These are phyloP conservation scores for Steccherinum ochraceum DNA, from an alignment of 768 basidiomycete genomes.

Conservation along the genomic window DNA sequence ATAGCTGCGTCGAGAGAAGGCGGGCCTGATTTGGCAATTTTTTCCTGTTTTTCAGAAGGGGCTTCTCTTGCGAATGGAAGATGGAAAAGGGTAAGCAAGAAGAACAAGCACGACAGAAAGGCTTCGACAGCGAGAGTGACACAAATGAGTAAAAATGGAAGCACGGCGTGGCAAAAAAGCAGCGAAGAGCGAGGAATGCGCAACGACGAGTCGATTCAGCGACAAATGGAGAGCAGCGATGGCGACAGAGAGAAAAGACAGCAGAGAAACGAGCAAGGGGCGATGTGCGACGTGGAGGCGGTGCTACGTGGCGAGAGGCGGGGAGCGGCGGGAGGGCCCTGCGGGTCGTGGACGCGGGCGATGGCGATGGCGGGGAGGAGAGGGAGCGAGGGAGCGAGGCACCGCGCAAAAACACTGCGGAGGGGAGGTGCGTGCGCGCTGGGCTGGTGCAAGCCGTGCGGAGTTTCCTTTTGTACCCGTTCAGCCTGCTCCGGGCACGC, in stretches of 20 bases:
- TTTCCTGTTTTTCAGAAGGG: slow-evolving; percentile 4
- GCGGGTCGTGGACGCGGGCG: neutral
- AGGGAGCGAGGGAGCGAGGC: slow-evolving; percentile 2
- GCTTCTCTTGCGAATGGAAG: slow-evolving; percentile 3
- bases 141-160: slow-evolving; percentile 13
- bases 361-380: slow-evolving; percentile 7
- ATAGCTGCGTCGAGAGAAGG: too few relatives aligned
- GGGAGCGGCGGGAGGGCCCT: slow-evolving; percentile 4
- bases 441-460: neutral
- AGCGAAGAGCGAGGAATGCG: slow-evolving; percentile 23
- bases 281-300: slow-evolving; percentile 15
- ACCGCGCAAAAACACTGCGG: slow-evolving; percentile 1
- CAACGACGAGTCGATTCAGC: slow-evolving; percentile 21
- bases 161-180: slow-evolving; percentile 18
- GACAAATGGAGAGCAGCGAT: slow-evolving; percentile 27
- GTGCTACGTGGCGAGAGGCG: slow-evolving; percentile 1
- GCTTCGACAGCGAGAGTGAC: slow-evolving; percentile 9
- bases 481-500: neutral
- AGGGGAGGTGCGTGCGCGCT: neutral
- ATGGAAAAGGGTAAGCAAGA: slow-evolving; percentile 18
- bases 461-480: slow-evolving; percentile 4
- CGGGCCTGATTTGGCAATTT: slow-evolving; percentile 2
- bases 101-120: slow-evolving; percentile 1
- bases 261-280: slow-evolving; percentile 23
- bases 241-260: slow-evolving; percentile 28